Evolutionary conservation across 78 protist genomes (phyloP), one percentile per base, ranked within the genome.

Genomic region (Emiliania huxleyi): DNA sequence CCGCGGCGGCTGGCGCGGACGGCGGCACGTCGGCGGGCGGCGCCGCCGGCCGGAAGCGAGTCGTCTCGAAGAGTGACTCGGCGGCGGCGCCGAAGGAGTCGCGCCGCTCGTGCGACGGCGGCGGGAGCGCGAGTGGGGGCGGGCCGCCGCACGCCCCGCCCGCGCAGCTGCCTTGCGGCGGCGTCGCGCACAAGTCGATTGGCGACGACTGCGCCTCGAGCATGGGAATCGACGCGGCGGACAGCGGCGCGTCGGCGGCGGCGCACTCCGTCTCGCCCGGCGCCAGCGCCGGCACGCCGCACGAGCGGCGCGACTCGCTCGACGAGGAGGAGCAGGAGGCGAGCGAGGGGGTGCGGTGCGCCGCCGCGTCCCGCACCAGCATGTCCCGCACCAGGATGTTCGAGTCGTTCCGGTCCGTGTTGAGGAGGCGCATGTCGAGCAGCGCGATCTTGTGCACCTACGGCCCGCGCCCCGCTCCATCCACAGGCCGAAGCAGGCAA

Each of bases 391-490:
- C 90, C n/a, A 92, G 77, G 6, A 92, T 83, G 45, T 92, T 92
- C 29, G 62, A 62, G 49, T 81, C 94, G 52, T 92, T 92, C 44
- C 94, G 49, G 38, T 92, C 94, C 22, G 91, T 56, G 90, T 92
- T 92, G 38, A 79, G 87, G 44, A 92, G 40, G 33, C 94, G 94
- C 46, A 92, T 92, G 77, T 92, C 94, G 62, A 92, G 90, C 25
- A 92, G 90, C 12, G 91, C 94, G 5, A 92, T 81, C 81, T 55
- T 81, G 55, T 92, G 94, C 2, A 92, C 94, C 73, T 48, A n/a
- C n/a, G n/a, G n/a, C n/a, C n/a, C n/a, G n/a, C n/a, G n/a, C n/a
- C n/a, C n/a, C n/a, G n/a, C n/a, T n/a, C n/a, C n/a, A n/a, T n/a
- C n/a, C n/a, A n/a, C n/a, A n/a, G n/a, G n/a, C n/a, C n/a, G n/a